Evolutionary conservation across 1,139 yeast genomes (phyloP).

Genomic region (Debaryomyces coudertii): DNA sequence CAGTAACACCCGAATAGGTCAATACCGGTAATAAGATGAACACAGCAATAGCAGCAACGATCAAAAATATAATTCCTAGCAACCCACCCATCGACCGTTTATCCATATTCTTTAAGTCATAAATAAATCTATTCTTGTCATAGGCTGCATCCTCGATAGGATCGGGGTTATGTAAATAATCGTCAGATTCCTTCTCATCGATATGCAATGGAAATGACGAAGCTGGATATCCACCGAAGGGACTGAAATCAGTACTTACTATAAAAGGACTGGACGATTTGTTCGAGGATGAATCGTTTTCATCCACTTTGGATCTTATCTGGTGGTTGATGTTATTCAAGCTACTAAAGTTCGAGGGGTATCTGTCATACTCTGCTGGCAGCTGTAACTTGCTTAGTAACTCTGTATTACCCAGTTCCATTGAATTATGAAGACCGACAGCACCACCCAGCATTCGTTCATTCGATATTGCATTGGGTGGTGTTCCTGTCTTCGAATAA

Average conservation of each 20-base stretch:
- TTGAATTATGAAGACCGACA: neutral
- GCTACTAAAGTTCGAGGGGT: slow-evolving; percentile 39
- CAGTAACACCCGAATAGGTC: slow-evolving; percentile 68
- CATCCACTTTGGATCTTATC: neutral
- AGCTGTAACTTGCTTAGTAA: slow-evolving; percentile 26
- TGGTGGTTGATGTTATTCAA: slow-evolving; percentile 27
- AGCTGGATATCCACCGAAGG: slow-evolving; percentile 95
- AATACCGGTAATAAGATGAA: slow-evolving; percentile 75
- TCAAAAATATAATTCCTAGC: slow-evolving; percentile 57
- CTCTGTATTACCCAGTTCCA: neutral
- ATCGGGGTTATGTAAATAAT: slow-evolving; percentile 89
- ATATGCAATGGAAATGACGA: slow-evolving; percentile 80
- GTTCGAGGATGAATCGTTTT: slow-evolving; percentile 19
- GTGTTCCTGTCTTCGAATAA: slow-evolving; percentile 46
- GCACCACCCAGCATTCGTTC: neutral
- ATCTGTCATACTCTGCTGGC: slow-evolving; percentile 61
- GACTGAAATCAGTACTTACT: slow-evolving; percentile 53
- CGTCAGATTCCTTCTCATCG: slow-evolving; percentile 92
- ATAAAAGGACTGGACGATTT: slow-evolving; percentile 25
- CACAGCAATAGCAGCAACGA: slow-evolving; percentile 60
- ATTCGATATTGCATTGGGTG: slow-evolving; percentile 32
- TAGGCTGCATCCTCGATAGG: slow-evolving; percentile 84
- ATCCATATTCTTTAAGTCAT: slow-evolving; percentile 65
- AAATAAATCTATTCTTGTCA: slow-evolving; percentile 62
- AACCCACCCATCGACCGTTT: slow-evolving; percentile 59